Evolutionary conservation across 108 stramenopile genomes (phyloP).

Genomic region (Pseudonitzschia delicatissima): DNA sequence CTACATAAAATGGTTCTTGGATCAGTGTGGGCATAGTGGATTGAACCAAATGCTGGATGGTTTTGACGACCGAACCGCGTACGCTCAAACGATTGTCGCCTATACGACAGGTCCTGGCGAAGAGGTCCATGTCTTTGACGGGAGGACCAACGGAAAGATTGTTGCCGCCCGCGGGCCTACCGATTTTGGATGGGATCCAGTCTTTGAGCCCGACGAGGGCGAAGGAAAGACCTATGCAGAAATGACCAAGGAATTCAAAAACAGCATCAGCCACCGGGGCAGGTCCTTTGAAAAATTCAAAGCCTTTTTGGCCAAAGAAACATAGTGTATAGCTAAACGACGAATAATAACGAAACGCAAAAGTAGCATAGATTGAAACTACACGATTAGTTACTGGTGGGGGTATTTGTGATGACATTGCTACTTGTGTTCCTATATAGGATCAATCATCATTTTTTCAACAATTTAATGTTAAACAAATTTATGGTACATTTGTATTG

Average conservation of each 20-base stretch:
- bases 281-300: constrained; percentile 79
- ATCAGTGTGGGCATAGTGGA: constrained; percentile 90
- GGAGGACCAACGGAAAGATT: constrained; percentile 81
- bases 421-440: no score
- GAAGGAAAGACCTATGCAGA: constrained; percentile 91
- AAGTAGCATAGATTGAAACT: no score
- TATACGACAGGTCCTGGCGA: constrained; percentile 85
- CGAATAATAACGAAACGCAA: no score
- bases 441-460: no score
- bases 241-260: constrained; percentile 92
- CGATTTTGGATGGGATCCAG: constrained; percentile 97
- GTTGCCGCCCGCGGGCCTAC: constrained; percentile 84
- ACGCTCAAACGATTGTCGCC: constrained; percentile 95
- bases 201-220: constrained; percentile 77
- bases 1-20: constrained; percentile 99
- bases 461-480: no score
- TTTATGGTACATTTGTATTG: no score
- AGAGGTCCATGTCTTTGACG: constrained; percentile 88
- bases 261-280: constrained; percentile 91
- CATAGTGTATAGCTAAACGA: no score
- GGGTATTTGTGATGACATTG: no score
- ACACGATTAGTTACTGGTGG: no score
- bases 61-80: constrained; percentile 91
- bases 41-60: constrained; percentile 85
- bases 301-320: constrained; percentile 22